Base-by-base conservation (phyloP, 768 basidiomycete genomes). In the Boletus subcaerulescens region DNA sequence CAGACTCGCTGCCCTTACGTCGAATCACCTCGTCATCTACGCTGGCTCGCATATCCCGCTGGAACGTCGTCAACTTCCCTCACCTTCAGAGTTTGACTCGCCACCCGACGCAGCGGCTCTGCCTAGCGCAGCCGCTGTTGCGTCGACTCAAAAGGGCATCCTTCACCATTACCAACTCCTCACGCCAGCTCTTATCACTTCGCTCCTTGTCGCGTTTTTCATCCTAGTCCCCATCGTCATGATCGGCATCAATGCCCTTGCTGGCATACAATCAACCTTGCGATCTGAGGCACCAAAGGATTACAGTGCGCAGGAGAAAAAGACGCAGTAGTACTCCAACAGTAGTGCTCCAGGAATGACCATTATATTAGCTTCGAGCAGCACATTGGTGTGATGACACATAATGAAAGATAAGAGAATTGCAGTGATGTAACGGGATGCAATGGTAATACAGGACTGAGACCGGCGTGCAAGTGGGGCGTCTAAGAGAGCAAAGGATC, bases 111-210 rank as follows among this genome's bases (percentile, higher is more conserved):
- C 59, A 55, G 17, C 59, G 62, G 59, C 59, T 48, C 13, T 38
- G 13, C 42, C 51, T 33, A 77, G 77, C 52, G 63, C 73, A 12
- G 74, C 76, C 17, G 17, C 45, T 8, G 31, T 56, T 14, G 44
- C 56, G 5, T 67, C 76, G 2, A 68, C 77, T 7, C 65, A 73
- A 9, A 82, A 79, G 22, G 86, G 88, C 11, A 83, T 91, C 52
- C 77, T 92, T 26, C 78, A 84, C 57, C 81, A 76, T 33, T 91
- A 91, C 69, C 89, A 91, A 65, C 78, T 91, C 44, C 80, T 92
- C 45, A 89, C 89, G 0, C 87, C 91, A 1, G 86, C 79, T 1
- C 76, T 93, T 45, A 89, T 92, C 69, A 79, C 77, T 5, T 67
- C 77, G 8, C 77, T 92, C 17, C 77, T 91, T 46, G 70, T 91